Evolutionary conservation across 2,329 filamentous ascomycete genomes (phyloP).

Genomic region (Beauveria pseudobassiana): DNA sequence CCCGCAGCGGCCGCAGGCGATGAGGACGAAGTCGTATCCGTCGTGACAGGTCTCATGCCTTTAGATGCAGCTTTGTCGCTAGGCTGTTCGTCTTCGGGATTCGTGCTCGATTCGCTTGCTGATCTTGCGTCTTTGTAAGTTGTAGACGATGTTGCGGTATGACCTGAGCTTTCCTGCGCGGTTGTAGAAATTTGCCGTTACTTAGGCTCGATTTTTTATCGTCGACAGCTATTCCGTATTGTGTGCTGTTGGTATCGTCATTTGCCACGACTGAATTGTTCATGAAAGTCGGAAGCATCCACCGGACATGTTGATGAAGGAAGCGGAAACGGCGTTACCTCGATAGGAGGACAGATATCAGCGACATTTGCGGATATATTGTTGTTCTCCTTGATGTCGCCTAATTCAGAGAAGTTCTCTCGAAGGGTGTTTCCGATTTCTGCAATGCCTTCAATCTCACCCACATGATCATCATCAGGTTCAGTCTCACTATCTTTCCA

Average conservation of each 20-base stretch:
- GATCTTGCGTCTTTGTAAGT: background rate
- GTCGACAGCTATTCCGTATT: background rate
- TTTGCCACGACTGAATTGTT: background rate
- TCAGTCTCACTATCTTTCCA: conserved; percentile 72
- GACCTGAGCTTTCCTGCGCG: background rate
- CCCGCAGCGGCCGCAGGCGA: background rate
- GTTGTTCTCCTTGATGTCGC: background rate
- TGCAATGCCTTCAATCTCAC: conserved; percentile 23
- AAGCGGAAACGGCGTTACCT: background rate
- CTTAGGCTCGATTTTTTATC: background rate
- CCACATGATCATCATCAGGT: conserved; percentile 53
- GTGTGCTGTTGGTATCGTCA: background rate
- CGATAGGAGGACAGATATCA: background rate
- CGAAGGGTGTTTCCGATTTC: background rate
- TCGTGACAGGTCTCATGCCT: background rate
- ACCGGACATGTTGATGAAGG: background rate
- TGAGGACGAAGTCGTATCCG: background rate
- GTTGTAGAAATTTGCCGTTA: background rate
- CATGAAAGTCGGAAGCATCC: background rate
- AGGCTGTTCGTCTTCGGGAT: background rate
- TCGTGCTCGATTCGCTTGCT: conserved; percentile 14
- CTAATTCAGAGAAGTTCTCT: background rate
- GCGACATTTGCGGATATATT: background rate
- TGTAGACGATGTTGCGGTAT: background rate
- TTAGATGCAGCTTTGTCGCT: background rate